Conservation (phyloP, 495 filamentous ascomycete genomes). For the Lasiosphaeria miniovina region DNA sequence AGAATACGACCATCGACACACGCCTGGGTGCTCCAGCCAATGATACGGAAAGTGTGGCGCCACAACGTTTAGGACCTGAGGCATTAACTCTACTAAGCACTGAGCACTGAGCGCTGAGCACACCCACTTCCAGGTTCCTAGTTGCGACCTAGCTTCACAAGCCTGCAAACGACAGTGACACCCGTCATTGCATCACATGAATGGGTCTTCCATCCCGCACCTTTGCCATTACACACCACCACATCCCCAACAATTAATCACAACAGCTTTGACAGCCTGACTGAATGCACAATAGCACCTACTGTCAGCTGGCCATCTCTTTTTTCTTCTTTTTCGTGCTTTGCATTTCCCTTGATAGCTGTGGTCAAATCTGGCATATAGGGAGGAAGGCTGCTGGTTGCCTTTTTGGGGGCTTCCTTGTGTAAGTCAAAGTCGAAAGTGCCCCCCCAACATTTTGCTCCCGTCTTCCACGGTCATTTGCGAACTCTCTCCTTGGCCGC, state of each 20-base stretch:
- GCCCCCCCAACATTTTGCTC: too few relatives aligned
- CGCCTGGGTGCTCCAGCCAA: slow-evolving; percentile 15
- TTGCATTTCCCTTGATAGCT: not conserved
- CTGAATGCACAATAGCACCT: not conserved
- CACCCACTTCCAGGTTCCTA: slow-evolving; percentile 5
- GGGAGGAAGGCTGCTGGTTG: not conserved
- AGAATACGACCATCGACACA: slow-evolving; percentile 7
- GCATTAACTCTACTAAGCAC: not conserved
- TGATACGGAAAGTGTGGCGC: not conserved
- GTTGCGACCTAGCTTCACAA: too few relatives aligned
- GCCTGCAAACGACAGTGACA: not conserved
- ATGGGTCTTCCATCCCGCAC: not conserved
- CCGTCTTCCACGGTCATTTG: too few relatives aligned
- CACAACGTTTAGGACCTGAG: too few relatives aligned
- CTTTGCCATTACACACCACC: not conserved
- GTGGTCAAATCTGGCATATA: not conserved
- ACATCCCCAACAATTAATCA: not conserved
- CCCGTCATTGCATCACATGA: slow-evolving; percentile 20
- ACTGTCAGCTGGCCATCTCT: slow-evolving; percentile 8
- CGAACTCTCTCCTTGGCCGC: too few relatives aligned
- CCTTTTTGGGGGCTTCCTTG: too few relatives aligned
- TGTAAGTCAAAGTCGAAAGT: too few relatives aligned
- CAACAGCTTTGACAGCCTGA: not conserved
- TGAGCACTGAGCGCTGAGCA: slow-evolving; percentile 12
- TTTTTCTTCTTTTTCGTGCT: not conserved